These are phyloP conservation scores for Apophysomyces trapeziformis DNA, from an alignment of 371 early-diverging fungal genomes.

Conservation along the genomic window DNA sequence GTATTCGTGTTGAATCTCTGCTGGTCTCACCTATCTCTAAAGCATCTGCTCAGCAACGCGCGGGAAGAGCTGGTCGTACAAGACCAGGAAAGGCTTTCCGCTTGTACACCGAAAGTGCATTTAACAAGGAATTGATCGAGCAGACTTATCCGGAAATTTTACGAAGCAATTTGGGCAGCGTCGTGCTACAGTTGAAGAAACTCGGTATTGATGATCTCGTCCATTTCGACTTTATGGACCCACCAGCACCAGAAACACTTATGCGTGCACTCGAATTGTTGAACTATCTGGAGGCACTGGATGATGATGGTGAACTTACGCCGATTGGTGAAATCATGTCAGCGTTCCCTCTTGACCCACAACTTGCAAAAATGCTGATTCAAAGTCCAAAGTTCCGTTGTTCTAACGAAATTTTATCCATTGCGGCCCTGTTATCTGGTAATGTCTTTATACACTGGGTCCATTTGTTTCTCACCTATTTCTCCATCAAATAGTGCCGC, in stretches of 20 bases:
- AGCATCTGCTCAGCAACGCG: slow-evolving; percentile 84
- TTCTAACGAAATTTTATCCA: slow-evolving; percentile 91
- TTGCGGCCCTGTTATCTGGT: slow-evolving; percentile 88
- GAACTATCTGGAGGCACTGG: slow-evolving; percentile 88
- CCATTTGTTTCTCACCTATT: neutral
- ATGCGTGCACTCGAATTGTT: slow-evolving; percentile 92
- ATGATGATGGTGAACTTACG: slow-evolving; percentile 88
- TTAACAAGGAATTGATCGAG: slow-evolving; percentile 78
- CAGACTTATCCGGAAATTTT: slow-evolving; percentile 93
- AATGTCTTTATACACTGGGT: neutral
- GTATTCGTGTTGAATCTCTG: slow-evolving; percentile 84
- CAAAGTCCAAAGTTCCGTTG: slow-evolving; percentile 83
- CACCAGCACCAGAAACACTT: slow-evolving; percentile 90
- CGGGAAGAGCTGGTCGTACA: slow-evolving; percentile 93
- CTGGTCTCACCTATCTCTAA: slow-evolving; percentile 78
- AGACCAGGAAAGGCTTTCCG: slow-evolving; percentile 94
- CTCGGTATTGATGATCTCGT: slow-evolving; percentile 89
- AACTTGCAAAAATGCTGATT: slow-evolving; percentile 84
- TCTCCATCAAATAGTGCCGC: slow-evolving; percentile 62
- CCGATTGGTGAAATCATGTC: slow-evolving; percentile 81
- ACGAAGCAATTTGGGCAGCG: slow-evolving; percentile 82
- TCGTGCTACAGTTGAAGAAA: slow-evolving; percentile 87
- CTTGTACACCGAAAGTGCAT: slow-evolving; percentile 90
- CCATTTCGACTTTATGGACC: slow-evolving; percentile 95
- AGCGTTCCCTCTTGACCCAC: slow-evolving; percentile 93